Conservation (phyloP, 1,139 yeast genomes). For the Zygoascus sp. region DNA sequence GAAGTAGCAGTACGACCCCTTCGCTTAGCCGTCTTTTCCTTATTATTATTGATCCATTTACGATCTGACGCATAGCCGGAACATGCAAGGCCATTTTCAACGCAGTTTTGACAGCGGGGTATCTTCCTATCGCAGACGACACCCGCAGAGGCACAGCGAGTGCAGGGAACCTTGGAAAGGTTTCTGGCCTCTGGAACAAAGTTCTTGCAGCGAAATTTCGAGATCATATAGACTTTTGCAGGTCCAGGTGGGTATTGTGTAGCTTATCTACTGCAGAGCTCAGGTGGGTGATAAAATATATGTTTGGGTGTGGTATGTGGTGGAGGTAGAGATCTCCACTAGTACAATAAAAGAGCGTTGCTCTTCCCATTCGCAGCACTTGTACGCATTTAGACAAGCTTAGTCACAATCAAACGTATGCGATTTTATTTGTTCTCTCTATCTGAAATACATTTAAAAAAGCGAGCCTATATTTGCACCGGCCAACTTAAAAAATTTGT, state of each 20-base stretch:
- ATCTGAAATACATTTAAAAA: too few species aligned
- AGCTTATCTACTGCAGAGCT: too few species aligned
- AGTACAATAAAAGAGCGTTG: too few species aligned
- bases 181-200: neutral
- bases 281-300: too few species aligned
- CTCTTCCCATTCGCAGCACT: too few species aligned
- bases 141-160: slow-evolving; percentile 1
- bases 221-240: neutral
- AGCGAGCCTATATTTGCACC: too few species aligned
- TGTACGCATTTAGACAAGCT: too few species aligned
- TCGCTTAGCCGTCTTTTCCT: neutral
- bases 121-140: neutral
- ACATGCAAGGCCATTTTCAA: neutral
- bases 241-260: neutral
- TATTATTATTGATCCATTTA: neutral
- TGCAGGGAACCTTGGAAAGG: neutral
- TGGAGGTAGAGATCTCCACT: too few species aligned
- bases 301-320: too few species aligned
- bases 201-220: neutral
- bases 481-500: too few species aligned
- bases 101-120: neutral
- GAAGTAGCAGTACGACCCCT: neutral
- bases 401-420: too few species aligned
- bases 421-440: too few species aligned
- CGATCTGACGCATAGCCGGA: neutral